These are phyloP conservation scores for Odonthalia washingtoniensis DNA, from an alignment of 31 red algal species.

Conservation along the genomic window DNA sequence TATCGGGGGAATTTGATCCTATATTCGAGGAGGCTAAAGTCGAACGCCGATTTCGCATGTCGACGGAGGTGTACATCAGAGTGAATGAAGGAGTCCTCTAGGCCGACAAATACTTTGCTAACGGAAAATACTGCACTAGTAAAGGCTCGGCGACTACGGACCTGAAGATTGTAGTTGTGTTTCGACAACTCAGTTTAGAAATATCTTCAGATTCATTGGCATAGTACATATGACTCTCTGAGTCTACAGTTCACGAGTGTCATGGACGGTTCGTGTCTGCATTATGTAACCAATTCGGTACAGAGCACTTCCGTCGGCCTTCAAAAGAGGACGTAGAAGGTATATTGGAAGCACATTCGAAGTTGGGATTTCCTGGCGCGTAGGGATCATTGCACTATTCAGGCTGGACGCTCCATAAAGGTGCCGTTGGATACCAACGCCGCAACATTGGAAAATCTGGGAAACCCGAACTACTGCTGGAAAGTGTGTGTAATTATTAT, in stretches of 20 bases:
- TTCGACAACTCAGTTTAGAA: constrained; percentile 42
- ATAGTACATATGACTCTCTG: constrained; percentile 23
- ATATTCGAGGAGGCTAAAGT: neutral
- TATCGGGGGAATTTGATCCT: neutral
- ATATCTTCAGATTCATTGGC: too few relatives aligned
- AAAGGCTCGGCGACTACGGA: constrained; percentile 37
- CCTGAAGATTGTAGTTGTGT: constrained; percentile 39
- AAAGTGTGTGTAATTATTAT: constrained; percentile 5
- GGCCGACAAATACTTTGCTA: constrained; percentile 19
- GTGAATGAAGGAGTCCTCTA: neutral
- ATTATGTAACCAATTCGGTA: constrained; percentile 9
- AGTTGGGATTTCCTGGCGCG: constrained; percentile 23
- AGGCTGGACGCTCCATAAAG: constrained; percentile 5
- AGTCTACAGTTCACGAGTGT: neutral
- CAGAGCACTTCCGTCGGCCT: constrained; percentile 26
- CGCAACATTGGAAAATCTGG: constrained; percentile 7
- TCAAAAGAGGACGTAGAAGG: too few relatives aligned
- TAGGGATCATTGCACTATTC: constrained; percentile 24
- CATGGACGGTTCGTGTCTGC: constrained; percentile 1
- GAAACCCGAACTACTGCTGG: constrained; percentile 1
- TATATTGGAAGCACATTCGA: neutral
- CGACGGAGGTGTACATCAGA: neutral
- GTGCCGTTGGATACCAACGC: neutral
- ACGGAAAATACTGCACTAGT: constrained; percentile 14
- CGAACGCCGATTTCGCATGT: neutral